Evolutionary conservation across 1,139 yeast species (phyloP), one percentile per base, ranked within the genome.

Genomic region (Blastobotrys apis): DNA sequence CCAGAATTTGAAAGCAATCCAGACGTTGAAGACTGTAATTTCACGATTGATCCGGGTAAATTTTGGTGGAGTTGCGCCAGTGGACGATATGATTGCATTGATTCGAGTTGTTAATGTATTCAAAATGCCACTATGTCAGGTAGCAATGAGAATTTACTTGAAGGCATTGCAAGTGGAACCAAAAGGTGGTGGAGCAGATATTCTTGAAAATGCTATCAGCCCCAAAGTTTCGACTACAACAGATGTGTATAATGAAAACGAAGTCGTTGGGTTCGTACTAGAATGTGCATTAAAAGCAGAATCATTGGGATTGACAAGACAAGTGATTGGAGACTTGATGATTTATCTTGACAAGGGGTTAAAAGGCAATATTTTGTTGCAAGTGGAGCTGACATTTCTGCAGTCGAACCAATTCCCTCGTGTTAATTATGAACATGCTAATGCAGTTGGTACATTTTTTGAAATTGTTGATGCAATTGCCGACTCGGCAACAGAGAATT

Each of bases 71-170:
- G 32, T 31, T 9, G 37, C 40, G 13, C 32, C 47, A 12, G 47
- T 44, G 22, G 45, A 45, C 2, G 57, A 59, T 13, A 42, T 60
- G 22, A 27, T 45, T 15, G 44, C 41, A n/a, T 32, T 61, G 4
- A 37, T 57, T 21, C 51, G 49, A 13, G 34, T 39, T 1, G 62
- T 69, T n/a, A 71, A 74, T 49, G 79, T 75, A 43, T 78, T 78
- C 58, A 80, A 77, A 53, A 55, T 81, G 25, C 74, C 79, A 0
- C 54, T 78, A 1, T 68, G 71, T 42, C 86, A 81, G 54, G 58
- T 78, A 17, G 57, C 78, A n/a, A 57, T 71, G 45, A 65, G 65
- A 27, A 48, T 59, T 13, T 31, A 58, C 3, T 19, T 54, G 3
- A 38, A 37, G 22, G 27, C 41, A 5, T 26, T 44, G 21, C 31